Conservation (phyloP, 2,329 filamentous ascomycete species). For the Phyllosticta citriasiana region DNA sequence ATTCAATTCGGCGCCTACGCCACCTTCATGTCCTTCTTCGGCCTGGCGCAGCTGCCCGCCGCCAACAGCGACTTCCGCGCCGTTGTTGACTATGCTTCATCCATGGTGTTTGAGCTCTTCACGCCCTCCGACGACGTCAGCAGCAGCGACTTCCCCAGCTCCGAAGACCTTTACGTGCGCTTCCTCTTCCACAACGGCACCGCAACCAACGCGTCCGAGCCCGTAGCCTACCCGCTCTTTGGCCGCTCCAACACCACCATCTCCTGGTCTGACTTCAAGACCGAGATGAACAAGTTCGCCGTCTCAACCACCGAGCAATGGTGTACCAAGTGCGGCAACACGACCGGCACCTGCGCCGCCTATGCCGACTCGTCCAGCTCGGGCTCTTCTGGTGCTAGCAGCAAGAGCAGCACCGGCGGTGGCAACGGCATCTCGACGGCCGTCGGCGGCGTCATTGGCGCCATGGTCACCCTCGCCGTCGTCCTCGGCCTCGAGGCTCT, state of each 20-base stretch:
- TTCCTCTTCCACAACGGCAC: slow-evolving; percentile 57
- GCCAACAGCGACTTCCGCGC: slow-evolving; percentile 57
- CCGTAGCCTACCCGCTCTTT: slow-evolving; percentile 49
- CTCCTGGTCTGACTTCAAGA: slow-evolving; percentile 59
- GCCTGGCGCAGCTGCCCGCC: slow-evolving; percentile 41
- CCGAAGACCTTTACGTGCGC: slow-evolving; percentile 45
- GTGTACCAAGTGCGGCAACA: slow-evolving; percentile 68
- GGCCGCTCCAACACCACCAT: slow-evolving; percentile 48
- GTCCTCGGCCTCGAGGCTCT: slow-evolving; percentile 31
- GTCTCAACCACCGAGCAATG: slow-evolving; percentile 56
- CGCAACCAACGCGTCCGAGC: slow-evolving; percentile 33
- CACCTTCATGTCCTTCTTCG: slow-evolving; percentile 52
- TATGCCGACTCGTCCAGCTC: slow-evolving; percentile 22
- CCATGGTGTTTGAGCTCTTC: slow-evolving; percentile 68
- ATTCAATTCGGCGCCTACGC: slow-evolving; percentile 55
- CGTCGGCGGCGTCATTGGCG: slow-evolving; percentile 73
- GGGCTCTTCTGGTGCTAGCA: slow-evolving; percentile 5
- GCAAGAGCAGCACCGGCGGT: slow-evolving; percentile 14
- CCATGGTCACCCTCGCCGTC: slow-evolving; percentile 56
- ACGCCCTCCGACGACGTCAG: slow-evolving; percentile 33
- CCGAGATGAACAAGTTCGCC: slow-evolving; percentile 54
- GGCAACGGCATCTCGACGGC: slow-evolving; percentile 49
- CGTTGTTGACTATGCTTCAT: slow-evolving; percentile 73
- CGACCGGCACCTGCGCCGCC: slow-evolving; percentile 54
- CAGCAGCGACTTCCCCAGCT: slow-evolving; percentile 31